These are phyloP conservation scores for Adenanthera pavonina DNA, from an alignment of 306 rosid species.

Conservation along the genomic window DNA sequence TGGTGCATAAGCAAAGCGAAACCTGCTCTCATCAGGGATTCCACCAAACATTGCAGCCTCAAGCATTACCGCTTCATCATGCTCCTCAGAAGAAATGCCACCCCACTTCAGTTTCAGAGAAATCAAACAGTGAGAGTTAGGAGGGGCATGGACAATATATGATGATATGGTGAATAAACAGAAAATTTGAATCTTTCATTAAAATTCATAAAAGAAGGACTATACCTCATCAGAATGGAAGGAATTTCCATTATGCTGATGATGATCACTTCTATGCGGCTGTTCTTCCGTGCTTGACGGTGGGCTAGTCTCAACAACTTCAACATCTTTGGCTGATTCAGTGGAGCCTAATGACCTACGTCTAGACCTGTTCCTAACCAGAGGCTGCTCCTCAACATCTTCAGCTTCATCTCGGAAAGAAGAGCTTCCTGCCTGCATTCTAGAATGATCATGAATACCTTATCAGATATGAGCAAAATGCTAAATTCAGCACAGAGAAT, in stretches of 20 bases:
- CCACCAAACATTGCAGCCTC: conserved; percentile 99
- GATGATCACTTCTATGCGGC: conserved; percentile 36
- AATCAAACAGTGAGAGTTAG: conserved; percentile 28
- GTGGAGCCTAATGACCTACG: conserved; percentile 47
- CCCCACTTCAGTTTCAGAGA: conserved; percentile 80
- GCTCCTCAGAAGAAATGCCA: conserved; percentile 95
- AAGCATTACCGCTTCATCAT: conserved; percentile 98
- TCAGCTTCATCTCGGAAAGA: conserved; percentile 61
- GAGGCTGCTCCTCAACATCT: conserved; percentile 66
- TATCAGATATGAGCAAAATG: conserved; percentile 30
- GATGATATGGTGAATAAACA: conserved; percentile 5
- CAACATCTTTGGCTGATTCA: conserved; percentile 59
- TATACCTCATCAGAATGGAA: conserved; percentile 70
- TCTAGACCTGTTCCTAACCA: conserved; percentile 60
- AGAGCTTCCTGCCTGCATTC: conserved; percentile 65
- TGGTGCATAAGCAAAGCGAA: conserved; percentile 71
- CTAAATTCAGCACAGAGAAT: background rate
- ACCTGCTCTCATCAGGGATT: conserved; percentile 77
- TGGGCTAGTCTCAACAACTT: conserved; percentile 43
- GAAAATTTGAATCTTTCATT: conserved; percentile 3
- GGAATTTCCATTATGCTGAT: conserved; percentile 48
- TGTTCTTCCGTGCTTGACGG: conserved; percentile 53
- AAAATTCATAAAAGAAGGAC: conserved; percentile 34
- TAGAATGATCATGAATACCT: conserved; percentile 38
- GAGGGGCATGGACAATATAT: conserved; percentile 10